These are phyloP conservation scores for Aspergillus hortae DNA, from an alignment of 2,329 filamentous ascomycete species.

Conservation along the genomic window DNA sequence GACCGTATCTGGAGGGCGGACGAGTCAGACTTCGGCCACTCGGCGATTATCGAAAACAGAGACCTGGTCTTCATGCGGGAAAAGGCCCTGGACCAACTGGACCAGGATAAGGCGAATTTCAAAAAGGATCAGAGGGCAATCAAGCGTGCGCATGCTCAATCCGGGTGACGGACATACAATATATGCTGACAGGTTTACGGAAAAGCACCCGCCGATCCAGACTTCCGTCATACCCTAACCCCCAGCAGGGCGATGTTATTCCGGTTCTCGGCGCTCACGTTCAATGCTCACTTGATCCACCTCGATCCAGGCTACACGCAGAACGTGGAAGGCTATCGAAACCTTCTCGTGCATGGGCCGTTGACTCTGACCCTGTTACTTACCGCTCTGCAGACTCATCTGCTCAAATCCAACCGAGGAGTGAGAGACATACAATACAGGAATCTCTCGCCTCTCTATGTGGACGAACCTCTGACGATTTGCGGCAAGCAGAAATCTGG, in stretches of 20 bases:
- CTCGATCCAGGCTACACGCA: slow-evolving; percentile 69
- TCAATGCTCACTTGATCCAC: slow-evolving; percentile 91
- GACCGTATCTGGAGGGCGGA: slow-evolving; percentile 42
- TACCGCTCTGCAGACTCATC: slow-evolving; percentile 58
- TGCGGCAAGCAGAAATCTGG: slow-evolving; percentile 57
- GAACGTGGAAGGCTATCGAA: slow-evolving; percentile 68
- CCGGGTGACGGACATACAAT: background rate
- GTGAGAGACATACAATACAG: slow-evolving; percentile 67
- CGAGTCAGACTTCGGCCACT: slow-evolving; percentile 42
- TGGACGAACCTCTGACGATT: slow-evolving; percentile 65
- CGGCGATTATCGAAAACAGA: slow-evolving; percentile 55
- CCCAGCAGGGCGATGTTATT: slow-evolving; percentile 74
- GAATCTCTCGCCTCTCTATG: slow-evolving; percentile 79
- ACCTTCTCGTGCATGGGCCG: slow-evolving; percentile 82
- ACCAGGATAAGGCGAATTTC: slow-evolving; percentile 22
- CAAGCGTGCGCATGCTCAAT: slow-evolving; percentile 31
- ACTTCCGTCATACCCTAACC: slow-evolving; percentile 57
- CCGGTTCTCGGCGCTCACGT: slow-evolving; percentile 84
- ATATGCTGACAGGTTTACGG: slow-evolving; percentile 15
- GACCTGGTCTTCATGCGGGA: slow-evolving; percentile 63
- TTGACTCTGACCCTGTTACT: slow-evolving; percentile 75
- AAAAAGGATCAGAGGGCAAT: slow-evolving; percentile 24
- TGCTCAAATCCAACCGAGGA: slow-evolving; percentile 31
- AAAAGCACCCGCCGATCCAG: slow-evolving; percentile 49
- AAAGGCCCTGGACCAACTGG: slow-evolving; percentile 37